Conservation (phyloP, 768 basidiomycete genomes). For the Lactarius quietus region DNA sequence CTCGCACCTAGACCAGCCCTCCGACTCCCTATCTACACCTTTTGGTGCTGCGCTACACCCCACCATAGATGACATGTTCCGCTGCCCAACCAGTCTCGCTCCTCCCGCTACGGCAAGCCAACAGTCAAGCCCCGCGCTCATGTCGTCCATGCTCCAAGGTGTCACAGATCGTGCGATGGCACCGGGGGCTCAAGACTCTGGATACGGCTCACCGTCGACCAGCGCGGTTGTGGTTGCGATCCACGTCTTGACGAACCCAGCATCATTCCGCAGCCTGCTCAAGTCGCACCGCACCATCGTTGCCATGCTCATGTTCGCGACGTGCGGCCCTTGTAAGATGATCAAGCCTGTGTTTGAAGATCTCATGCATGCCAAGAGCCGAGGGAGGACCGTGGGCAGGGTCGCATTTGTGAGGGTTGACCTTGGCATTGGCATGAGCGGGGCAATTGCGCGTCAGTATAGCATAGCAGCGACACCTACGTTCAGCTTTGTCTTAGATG, state of each 20-base stretch:
- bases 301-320: slow-evolving; percentile 75
- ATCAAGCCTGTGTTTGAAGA: slow-evolving; percentile 83
- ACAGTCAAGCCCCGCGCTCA: slow-evolving; percentile 39
- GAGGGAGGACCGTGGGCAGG: slow-evolving; percentile 34
- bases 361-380: slow-evolving; percentile 59
- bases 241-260: slow-evolving; percentile 67
- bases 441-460: slow-evolving; percentile 56
- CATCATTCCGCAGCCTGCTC: slow-evolving; percentile 68
- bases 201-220: slow-evolving; percentile 38
- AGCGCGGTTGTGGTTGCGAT: slow-evolving; percentile 58
- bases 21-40: slow-evolving; percentile 84
- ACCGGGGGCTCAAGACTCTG: slow-evolving; percentile 28
- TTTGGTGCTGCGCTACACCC: slow-evolving; percentile 84
- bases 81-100: slow-evolving; percentile 47
- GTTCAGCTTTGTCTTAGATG: slow-evolving; percentile 83
- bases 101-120: slow-evolving; percentile 32
- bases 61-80: slow-evolving; percentile 89
- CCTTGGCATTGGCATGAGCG: slow-evolving; percentile 62
- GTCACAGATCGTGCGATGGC: slow-evolving; percentile 53
- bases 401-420: slow-evolving; percentile 86
- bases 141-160: slow-evolving; percentile 53
- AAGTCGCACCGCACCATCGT: slow-evolving; percentile 65
- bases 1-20: slow-evolving; percentile 54
- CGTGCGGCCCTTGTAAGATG: slow-evolving; percentile 76
- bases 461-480: slow-evolving; percentile 79